These are phyloP conservation scores for Lagenidium giganteum DNA, from an alignment of 352 stramenopile genomes.

Conservation along the genomic window DNA sequence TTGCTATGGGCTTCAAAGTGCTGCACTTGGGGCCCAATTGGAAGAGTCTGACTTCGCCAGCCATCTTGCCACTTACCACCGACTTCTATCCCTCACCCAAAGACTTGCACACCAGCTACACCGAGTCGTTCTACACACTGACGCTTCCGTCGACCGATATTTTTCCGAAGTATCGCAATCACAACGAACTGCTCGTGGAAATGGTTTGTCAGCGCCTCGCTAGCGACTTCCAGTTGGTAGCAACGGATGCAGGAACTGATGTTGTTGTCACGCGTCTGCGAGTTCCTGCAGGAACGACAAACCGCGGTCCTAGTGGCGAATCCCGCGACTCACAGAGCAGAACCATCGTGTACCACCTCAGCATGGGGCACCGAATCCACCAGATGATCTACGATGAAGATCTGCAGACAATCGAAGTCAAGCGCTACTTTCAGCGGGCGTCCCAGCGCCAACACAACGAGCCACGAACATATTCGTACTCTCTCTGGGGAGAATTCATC, in stretches of 20 bases:
- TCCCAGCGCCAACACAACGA: slow-evolving; percentile 26
- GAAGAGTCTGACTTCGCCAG: slow-evolving; percentile 93
- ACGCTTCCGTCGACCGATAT: slow-evolving; percentile 52
- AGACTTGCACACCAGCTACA: slow-evolving; percentile 59
- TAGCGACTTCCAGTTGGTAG: slow-evolving; percentile 75
- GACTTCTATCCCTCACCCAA: slow-evolving; percentile 82
- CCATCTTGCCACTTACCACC: slow-evolving; percentile 89
- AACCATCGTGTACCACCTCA: slow-evolving; percentile 52
- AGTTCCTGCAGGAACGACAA: slow-evolving; percentile 15
- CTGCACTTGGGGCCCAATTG: slow-evolving; percentile 92
- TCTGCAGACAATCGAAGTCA: slow-evolving; percentile 73
- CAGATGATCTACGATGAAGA: slow-evolving; percentile 74
- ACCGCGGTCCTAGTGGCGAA: slow-evolving; percentile 12
- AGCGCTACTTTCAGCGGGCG: slow-evolving; percentile 55
- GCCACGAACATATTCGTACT: slow-evolving; percentile 55
- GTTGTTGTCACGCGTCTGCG: background rate
- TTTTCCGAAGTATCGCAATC: slow-evolving; percentile 52
- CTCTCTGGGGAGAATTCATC: slow-evolving; percentile 57
- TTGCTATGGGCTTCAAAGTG: slow-evolving; percentile 11
- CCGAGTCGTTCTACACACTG: slow-evolving; percentile 79
- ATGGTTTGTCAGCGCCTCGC: slow-evolving; percentile 80
- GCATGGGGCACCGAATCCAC: slow-evolving; percentile 79
- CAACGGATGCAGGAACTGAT: slow-evolving; percentile 10
- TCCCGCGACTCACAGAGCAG: slow-evolving; percentile 3
- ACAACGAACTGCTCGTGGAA: slow-evolving; percentile 68